These are phyloP conservation scores for Collybia sordida DNA, from an alignment of 768 basidiomycete genomes.

Conservation along the genomic window DNA sequence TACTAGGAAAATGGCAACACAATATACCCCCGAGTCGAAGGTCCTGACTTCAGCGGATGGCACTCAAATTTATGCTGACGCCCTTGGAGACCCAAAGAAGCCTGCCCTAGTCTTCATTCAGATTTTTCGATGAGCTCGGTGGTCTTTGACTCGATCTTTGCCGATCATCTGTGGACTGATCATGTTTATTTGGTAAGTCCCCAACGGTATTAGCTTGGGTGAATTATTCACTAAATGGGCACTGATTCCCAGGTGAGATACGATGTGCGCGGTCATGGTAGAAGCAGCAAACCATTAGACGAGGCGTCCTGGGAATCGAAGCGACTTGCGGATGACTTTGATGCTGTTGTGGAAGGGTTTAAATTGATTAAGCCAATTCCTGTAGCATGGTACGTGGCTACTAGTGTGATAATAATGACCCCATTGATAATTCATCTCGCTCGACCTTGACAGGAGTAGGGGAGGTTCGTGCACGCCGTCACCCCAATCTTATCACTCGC, in stretches of 20 bases:
- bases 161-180: constrained; percentile 24
- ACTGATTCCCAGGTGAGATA: constrained; percentile 25
- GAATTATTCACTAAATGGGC: not conserved
- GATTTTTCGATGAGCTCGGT: constrained; percentile 30
- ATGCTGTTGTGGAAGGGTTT: constrained; percentile 28
- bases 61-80: constrained; percentile 36
- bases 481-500: not conserved
- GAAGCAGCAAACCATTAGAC: constrained; percentile 24
- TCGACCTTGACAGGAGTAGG: constrained; percentile 16
- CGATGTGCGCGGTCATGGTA: constrained; percentile 32
- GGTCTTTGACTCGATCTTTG: constrained; percentile 35
- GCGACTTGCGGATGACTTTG: constrained; percentile 29
- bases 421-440: not conserved
- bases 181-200: constrained; percentile 25
- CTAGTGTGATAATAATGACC: not conserved
- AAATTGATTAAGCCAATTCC: constrained; percentile 25
- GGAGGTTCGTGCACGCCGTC: constrained; percentile 18
- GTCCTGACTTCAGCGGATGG: constrained; percentile 35
- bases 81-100: constrained; percentile 32
- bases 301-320: constrained; percentile 25
- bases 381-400: constrained; percentile 28
- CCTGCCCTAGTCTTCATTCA: constrained; percentile 38
- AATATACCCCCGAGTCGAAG: constrained; percentile 5
- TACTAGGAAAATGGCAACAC: too few species aligned
- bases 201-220: not conserved